Percentiles rank a stretch among this genome's conserved stretches.
phyloP scores from a whole-genome alignment of 208 protist genomes.

The Leishmania gerbilli region DNA sequence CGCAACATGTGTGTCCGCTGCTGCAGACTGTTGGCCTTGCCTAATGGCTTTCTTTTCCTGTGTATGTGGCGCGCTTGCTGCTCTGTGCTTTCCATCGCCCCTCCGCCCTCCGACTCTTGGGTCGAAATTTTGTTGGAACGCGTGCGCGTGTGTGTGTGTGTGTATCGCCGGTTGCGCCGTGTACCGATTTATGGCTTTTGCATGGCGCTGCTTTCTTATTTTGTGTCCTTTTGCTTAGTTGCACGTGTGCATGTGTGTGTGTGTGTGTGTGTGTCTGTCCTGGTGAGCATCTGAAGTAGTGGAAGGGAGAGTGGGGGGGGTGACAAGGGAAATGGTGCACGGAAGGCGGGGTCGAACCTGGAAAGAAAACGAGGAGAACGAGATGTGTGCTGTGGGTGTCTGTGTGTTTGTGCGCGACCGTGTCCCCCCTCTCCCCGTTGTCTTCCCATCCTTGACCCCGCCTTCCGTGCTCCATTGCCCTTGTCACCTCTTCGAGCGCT shows the following conservation, averaged over 20 bases:
- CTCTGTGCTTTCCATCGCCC: not conserved
- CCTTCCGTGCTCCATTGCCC: slow-evolving; percentile 6
- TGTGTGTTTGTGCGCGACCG: not conserved
- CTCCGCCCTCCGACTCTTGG: too few species aligned
- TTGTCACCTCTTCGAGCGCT: not conserved
- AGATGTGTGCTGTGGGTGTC: not conserved
- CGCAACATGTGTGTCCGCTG: not conserved
- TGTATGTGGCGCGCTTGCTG: not conserved
- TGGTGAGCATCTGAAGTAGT: not conserved
- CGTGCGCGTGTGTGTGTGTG: not conserved
- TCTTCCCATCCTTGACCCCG: not conserved
- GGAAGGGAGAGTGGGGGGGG: not conserved
- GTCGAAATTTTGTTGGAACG: not conserved
- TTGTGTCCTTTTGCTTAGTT: not conserved
- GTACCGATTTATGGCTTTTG: not conserved
- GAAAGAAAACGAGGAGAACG: not conserved
- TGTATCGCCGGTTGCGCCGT: not conserved
- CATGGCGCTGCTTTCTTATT: not conserved
- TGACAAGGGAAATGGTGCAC: not conserved
- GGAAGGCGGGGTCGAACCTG: not conserved
- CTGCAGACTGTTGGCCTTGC: not conserved
- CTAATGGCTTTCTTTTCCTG: not conserved
- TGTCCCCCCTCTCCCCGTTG: too few species aligned
- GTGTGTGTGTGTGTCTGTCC: not conserved
- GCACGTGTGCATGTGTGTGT: not conserved